Evolutionary conservation across 2,329 filamentous ascomycete species (phyloP).

Genomic region (Aspergillus unguis): DNA sequence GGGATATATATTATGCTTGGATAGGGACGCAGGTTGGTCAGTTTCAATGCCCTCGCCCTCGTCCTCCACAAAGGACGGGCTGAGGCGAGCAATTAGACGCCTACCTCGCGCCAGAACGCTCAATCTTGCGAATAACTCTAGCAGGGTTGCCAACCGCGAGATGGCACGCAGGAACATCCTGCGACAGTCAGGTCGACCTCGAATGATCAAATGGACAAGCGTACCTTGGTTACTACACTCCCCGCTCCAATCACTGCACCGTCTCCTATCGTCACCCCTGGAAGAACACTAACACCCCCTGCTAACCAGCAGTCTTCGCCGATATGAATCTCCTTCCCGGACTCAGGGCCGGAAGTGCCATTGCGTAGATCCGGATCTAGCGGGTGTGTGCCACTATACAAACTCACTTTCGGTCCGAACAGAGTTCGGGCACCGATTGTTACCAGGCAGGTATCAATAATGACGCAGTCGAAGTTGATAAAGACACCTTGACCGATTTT

Average conservation of each 20-base stretch:
- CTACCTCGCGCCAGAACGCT: conserved; percentile 31
- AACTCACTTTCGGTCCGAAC: conserved; percentile 71
- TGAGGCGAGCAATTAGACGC: too few relatives aligned
- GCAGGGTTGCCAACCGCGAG: conserved; percentile 43
- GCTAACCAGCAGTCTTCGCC: conserved; percentile 81
- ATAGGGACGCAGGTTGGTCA: too few relatives aligned
- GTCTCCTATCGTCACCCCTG: conserved; percentile 73
- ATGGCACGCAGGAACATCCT: conserved; percentile 44
- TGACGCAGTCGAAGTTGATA: conserved; percentile 71
- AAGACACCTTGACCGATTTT: conserved; percentile 68
- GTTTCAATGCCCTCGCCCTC: too few relatives aligned
- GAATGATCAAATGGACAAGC: not conserved
- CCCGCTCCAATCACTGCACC: conserved; percentile 74
- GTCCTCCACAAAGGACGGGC: too few relatives aligned
- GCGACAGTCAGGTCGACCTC: conserved; percentile 1
- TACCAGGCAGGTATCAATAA: conserved; percentile 73
- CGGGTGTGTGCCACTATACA: conserved; percentile 75
- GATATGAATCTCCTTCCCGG: conserved; percentile 68
- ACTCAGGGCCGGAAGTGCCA: conserved; percentile 71
- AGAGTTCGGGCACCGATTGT: conserved; percentile 73
- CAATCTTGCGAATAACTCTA: conserved; percentile 37
- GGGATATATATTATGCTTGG: too few relatives aligned
- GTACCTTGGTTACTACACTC: conserved; percentile 73
- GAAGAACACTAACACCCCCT: conserved; percentile 66
- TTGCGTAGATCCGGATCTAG: conserved; percentile 71